Conservation (phyloP, 2,329 filamentous ascomycete genomes). For the Helicocarpus griseus region DNA sequence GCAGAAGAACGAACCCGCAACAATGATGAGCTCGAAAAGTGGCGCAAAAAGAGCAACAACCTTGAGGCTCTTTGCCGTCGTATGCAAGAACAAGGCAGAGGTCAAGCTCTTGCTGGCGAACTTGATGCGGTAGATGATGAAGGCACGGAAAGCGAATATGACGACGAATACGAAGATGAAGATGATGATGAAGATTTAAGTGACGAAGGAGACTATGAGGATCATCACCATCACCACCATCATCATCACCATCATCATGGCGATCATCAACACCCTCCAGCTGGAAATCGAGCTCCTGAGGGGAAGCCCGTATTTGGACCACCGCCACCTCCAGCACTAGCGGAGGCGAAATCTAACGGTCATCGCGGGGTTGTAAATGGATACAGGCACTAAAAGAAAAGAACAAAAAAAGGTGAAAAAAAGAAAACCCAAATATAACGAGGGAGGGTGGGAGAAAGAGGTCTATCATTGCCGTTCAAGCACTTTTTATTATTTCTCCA, state of each 20-base stretch:
- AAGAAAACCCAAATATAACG: not conserved
- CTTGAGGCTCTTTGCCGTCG: slow-evolving; percentile 89
- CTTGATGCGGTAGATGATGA: slow-evolving; percentile 44
- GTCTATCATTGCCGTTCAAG: not conserved
- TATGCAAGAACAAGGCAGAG: slow-evolving; percentile 90
- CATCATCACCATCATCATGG: slow-evolving; percentile 53
- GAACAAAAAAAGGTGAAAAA: not conserved
- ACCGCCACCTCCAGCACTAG: slow-evolving; percentile 42
- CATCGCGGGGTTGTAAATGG: slow-evolving; percentile 36
- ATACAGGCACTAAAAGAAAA: slow-evolving; percentile 20
- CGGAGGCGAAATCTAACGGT: slow-evolving; percentile 37
- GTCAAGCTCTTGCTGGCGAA: slow-evolving; percentile 54
- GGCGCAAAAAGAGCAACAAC: slow-evolving; percentile 78
- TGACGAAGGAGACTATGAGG: slow-evolving; percentile 52
- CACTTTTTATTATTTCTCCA: not conserved
- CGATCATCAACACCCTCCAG: slow-evolving; percentile 39
- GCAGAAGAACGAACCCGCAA: slow-evolving; percentile 78
- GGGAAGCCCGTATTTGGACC: slow-evolving; percentile 39
- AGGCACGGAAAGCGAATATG: slow-evolving; percentile 41
- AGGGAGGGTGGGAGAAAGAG: not conserved
- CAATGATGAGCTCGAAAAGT: slow-evolving; percentile 65
- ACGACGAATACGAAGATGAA: slow-evolving; percentile 49
- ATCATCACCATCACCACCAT: slow-evolving; percentile 54
- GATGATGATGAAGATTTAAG: slow-evolving; percentile 52
- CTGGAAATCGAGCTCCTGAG: slow-evolving; percentile 17